phyloP scores from a whole-genome alignment of 768 basidiomycete species.

The Pisolithus orientalis region DNA sequence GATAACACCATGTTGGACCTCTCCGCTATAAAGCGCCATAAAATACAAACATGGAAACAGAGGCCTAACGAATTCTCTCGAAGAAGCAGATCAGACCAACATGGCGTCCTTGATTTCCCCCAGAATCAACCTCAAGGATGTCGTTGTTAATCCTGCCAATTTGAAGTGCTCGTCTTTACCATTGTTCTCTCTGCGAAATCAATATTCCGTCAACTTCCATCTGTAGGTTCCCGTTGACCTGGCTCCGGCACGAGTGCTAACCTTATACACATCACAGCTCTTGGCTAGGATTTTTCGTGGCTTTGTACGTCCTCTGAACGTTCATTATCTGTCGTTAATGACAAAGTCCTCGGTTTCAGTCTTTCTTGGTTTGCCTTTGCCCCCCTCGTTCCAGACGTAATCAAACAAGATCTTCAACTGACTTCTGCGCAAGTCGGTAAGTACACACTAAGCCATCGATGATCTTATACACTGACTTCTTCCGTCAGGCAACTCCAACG shows the following conservation, averaged over 20 bases:
- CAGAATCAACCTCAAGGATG: conserved; percentile 6
- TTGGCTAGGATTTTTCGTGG: conserved; percentile 45
- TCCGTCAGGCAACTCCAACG: conserved; percentile 39
- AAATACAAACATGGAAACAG: too few relatives aligned
- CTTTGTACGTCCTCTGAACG: conserved; percentile 27
- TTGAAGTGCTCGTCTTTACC: conserved; percentile 48
- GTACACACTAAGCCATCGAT: background rate
- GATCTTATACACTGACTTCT: background rate
- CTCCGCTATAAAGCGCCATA: too few relatives aligned
- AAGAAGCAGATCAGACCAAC: background rate
- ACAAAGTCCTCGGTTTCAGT: conserved; percentile 9
- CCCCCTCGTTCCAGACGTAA: conserved; percentile 52
- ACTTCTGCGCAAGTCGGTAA: conserved; percentile 38
- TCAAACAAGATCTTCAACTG: conserved; percentile 46
- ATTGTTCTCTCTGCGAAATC: conserved; percentile 40
- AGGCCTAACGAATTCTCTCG: too few relatives aligned
- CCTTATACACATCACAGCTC: conserved; percentile 12
- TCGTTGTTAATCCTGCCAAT: conserved; percentile 42
- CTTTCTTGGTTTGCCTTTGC: conserved; percentile 54
- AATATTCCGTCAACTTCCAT: conserved; percentile 47
- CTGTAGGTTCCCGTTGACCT: conserved; percentile 25
- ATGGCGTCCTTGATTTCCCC: conserved; percentile 4
- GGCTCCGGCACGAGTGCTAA: too few relatives aligned
- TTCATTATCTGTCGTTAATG: background rate
- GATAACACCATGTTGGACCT: too few relatives aligned